Percentiles rank a stretch among this genome's conserved stretches.
These are phyloP conservation scores for Pseudopithomyces chartarum DNA, from an alignment of 2,329 filamentous ascomycete species.

Conservation along the genomic window DNA sequence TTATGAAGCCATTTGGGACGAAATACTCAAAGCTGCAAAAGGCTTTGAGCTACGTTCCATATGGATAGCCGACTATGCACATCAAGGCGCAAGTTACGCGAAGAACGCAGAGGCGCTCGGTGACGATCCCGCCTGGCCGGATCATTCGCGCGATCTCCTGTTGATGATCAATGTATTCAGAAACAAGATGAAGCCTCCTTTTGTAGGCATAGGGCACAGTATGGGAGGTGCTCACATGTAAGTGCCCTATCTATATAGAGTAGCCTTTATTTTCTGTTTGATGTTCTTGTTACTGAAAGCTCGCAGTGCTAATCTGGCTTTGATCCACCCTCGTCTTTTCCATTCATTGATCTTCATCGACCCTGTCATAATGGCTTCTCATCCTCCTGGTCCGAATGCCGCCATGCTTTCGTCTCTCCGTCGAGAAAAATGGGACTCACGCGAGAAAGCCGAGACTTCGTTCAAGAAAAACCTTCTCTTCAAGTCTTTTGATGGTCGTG, in stretches of 20 bases:
- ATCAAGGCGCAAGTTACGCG: conserved; percentile 21
- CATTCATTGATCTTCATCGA: conserved; percentile 24
- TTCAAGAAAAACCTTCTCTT: conserved; percentile 20
- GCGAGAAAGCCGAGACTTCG: conserved; percentile 13
- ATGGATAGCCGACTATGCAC: conserved; percentile 22
- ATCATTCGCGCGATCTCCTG: conserved; percentile 25
- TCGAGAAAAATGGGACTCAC: conserved; percentile 21
- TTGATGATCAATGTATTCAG: conserved; percentile 24
- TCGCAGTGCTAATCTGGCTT: conserved; percentile 18
- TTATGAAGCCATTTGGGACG: conserved; percentile 26
- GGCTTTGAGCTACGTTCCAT: conserved; percentile 17
- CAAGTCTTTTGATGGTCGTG: conserved; percentile 17
- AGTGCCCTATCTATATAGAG: background rate
- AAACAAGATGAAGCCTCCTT: conserved; percentile 17
- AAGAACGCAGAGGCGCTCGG: conserved; percentile 18
- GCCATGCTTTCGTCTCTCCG: conserved; percentile 17
- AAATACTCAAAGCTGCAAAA: conserved; percentile 12
- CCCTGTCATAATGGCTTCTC: conserved; percentile 15
- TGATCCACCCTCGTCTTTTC: conserved; percentile 26
- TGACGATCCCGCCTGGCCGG: conserved; percentile 23
- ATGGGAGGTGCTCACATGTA: conserved; percentile 24
- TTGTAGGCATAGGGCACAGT: conserved; percentile 25
- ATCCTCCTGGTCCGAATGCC: conserved; percentile 23
- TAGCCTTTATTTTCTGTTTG: no score
- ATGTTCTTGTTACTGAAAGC: background rate